phyloP scores from a whole-genome alignment of 148 eudicot species.

The Rhododendron simsii region DNA sequence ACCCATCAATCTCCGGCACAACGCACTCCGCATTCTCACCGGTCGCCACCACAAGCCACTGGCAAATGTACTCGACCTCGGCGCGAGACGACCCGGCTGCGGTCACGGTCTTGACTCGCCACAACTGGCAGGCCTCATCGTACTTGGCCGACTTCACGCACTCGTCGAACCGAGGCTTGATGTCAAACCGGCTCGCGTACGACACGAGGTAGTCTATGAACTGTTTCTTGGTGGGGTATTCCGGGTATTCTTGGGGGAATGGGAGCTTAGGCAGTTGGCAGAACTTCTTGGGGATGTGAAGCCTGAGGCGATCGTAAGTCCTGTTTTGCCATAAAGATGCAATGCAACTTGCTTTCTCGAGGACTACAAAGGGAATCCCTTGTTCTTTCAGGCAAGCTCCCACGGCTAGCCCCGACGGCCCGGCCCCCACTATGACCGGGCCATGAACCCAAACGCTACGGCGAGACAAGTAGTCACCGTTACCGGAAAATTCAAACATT shows the following conservation, averaged over 20 bases:
- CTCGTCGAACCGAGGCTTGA: constrained; percentile 64
- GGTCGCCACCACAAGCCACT: constrained; percentile 85
- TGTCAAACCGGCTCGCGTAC: constrained; percentile 54
- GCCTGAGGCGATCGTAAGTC: constrained; percentile 77
- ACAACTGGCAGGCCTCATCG: constrained; percentile 50
- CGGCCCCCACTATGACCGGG: constrained; percentile 86
- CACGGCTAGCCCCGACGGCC: constrained; percentile 89
- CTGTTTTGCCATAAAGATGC: constrained; percentile 86
- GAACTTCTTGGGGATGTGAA: constrained; percentile 81
- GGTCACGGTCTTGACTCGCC: constrained; percentile 55
- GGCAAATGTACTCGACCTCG: constrained; percentile 78
- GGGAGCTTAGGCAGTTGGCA: constrained; percentile 75
- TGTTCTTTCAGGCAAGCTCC: constrained; percentile 69
- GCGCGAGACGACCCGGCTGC: neutral
- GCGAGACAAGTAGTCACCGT: constrained; percentile 23
- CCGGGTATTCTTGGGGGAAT: constrained; percentile 67
- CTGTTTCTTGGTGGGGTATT: constrained; percentile 72
- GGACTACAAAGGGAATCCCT: constrained; percentile 63
- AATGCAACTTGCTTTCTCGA: constrained; percentile 76
- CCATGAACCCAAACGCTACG: constrained; percentile 80
- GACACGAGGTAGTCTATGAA: constrained; percentile 73
- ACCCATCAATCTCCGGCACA: constrained; percentile 69
- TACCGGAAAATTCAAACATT: constrained; percentile 28
- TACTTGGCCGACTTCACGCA: constrained; percentile 61
- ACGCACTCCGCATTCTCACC: constrained; percentile 87